Conservation (phyloP, 1,139 yeast genomes). For the Magnusiomyces magnusii region DNA sequence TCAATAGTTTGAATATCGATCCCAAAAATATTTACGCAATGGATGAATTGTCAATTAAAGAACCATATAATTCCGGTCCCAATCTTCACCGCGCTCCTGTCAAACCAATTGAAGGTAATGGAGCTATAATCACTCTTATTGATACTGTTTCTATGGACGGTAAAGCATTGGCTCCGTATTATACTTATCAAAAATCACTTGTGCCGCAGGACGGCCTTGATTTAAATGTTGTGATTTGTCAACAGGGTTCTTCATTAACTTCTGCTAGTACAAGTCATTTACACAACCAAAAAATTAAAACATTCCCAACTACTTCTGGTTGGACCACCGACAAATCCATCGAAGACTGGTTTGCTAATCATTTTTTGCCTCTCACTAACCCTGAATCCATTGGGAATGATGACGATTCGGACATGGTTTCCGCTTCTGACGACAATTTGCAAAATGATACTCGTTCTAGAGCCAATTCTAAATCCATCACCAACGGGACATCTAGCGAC, state of each 20-base stretch:
- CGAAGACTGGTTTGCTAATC: background rate
- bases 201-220: background rate
- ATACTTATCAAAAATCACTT: background rate
- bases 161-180: background rate
- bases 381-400: background rate
- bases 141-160: slow-evolving; percentile 7
- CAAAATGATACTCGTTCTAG: background rate
- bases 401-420: background rate
- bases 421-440: background rate
- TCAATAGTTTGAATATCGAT: background rate
- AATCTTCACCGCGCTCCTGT: background rate
- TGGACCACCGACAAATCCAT: slow-evolving; percentile 5
- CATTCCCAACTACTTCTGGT: slow-evolving; percentile 1
- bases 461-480: background rate
- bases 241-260: background rate
- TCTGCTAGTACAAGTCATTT: background rate
- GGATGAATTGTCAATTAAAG: slow-evolving; percentile 4
- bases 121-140: background rate
- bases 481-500: background rate
- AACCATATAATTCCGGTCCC: background rate
- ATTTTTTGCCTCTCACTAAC: slow-evolving; percentile 4
- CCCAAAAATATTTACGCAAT: slow-evolving; percentile 6
- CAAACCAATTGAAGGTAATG: slow-evolving; percentile 4
- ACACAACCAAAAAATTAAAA: background rate
- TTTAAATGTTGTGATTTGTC: background rate